phyloP scores from a whole-genome alignment of 73 alveolate species.

The Stentor coeruleus region DNA sequence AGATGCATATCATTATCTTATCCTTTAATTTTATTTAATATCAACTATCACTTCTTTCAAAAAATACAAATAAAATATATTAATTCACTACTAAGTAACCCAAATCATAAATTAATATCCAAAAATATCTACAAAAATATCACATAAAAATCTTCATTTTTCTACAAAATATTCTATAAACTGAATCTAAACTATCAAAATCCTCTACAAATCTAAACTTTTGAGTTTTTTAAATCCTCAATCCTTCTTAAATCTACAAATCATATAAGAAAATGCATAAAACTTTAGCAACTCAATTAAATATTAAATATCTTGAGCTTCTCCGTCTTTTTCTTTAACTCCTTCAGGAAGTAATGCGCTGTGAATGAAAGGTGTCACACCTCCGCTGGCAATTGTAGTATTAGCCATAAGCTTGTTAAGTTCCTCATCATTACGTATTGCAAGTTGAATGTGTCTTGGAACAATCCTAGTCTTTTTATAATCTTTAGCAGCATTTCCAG shows the following conservation, averaged over 20 bases:
- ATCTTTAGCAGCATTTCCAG: conserved; percentile 69
- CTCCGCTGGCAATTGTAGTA: conserved; percentile 76
- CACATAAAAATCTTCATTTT: no score
- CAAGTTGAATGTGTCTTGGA: conserved; percentile 66
- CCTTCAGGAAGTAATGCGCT: conserved; percentile 17
- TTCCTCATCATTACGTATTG: conserved; percentile 67
- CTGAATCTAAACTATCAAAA: background rate
- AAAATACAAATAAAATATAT: no score
- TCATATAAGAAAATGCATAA: background rate
- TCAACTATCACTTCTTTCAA: no score
- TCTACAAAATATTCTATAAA: background rate
- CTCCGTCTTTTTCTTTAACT: conserved; percentile 18
- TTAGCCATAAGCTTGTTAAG: conserved; percentile 63
- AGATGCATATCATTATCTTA: no score
- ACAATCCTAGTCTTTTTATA: conserved; percentile 55
- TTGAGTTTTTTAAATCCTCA: background rate
- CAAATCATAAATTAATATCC: background rate
- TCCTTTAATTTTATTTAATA: no score
- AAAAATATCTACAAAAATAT: background rate
- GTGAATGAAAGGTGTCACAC: conserved; percentile 67
- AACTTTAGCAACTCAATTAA: background rate
- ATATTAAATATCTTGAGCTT: conserved; percentile 16
- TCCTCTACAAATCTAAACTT: background rate
- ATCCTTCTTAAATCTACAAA: background rate
- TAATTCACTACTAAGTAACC: no score